Evolutionary conservation across 2,329 filamentous ascomycete species (phyloP), one percentile per base, ranked within the genome.

Genomic region (Cladophialophora yegresii): DNA sequence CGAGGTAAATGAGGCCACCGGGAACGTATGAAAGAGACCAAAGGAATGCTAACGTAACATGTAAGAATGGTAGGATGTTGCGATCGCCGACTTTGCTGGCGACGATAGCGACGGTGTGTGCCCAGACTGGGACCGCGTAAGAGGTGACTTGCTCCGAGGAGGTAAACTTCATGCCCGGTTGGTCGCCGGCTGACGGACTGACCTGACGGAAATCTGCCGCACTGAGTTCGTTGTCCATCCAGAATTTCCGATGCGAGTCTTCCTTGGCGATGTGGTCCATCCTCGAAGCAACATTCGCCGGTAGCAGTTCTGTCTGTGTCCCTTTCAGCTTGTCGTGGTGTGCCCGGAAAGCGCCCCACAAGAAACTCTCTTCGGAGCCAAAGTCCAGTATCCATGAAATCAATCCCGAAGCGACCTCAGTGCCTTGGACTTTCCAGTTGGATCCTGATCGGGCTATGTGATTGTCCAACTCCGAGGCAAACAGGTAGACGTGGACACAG

Each of bases 321-420:
- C 51, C 54, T 32, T 54, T 65, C n/a, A 67, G 54, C 23, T 55
- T 63, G 20, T 69, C 63, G 5, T 36, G 54, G 23, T 67, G 33
- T 9, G 61, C 51, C 45, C 62, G 67, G 23, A 73, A 67, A 9
- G 77, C 73, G 54, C 75, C 72, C 56, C 76, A 67, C 3, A 75
- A 61, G 56, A 57, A 66, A 54, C 72, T 72, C 2, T 79, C 72
- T 7, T 78, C 70, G 2, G 75, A 71, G 0, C 84, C 85, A 68
- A 85, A 86, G 58, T 83, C 80, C 58, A 87, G 80, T 16, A 87
- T 77, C 1, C 80, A 80, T 1, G 84, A 80, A 54, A 85, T 79
- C 66, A 86, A 85, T 7, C 80, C 79, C 6, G 85, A 80, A 2
- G 80, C 81, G 12, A 86, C 78, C 61, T 83, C 82, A 2, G 84